These are phyloP conservation scores for Pseudogymnoascus sp. DNA, from an alignment of 2,329 filamentous ascomycete genomes.

Conservation along the genomic window DNA sequence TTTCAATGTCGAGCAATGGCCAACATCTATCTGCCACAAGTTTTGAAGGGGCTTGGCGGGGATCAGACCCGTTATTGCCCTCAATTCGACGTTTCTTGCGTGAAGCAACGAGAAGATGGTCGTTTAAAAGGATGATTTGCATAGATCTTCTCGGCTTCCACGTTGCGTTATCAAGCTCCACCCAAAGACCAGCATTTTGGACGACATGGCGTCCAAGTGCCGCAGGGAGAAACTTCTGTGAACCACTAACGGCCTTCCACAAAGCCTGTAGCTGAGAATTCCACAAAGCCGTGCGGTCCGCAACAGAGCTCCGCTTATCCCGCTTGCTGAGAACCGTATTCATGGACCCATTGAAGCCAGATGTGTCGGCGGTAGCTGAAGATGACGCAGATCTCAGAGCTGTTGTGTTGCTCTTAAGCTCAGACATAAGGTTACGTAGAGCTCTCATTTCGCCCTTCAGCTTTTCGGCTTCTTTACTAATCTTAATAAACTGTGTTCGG, in stretches of 20 bases:
- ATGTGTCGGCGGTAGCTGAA: constrained; percentile 42
- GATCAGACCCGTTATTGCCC: constrained; percentile 43
- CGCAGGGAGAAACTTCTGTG: constrained; percentile 92
- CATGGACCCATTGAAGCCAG: constrained; percentile 45
- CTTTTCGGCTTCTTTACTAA: constrained; percentile 98
- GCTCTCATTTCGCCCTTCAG: constrained; percentile 94
- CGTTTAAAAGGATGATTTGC: constrained; percentile 87
- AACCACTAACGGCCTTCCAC: constrained; percentile 96
- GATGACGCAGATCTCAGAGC: constrained; percentile 56
- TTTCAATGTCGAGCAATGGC: constrained; percentile 85
- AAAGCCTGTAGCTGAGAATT: constrained; percentile 69
- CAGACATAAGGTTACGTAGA: constrained; percentile 82
- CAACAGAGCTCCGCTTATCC: constrained; percentile 86
- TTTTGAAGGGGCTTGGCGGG: constrained; percentile 54
- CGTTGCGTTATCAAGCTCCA: constrained; percentile 93
- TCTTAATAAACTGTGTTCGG: constrained; percentile 96
- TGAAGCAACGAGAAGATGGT: constrained; percentile 85
- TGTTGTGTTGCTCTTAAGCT: constrained; percentile 73
- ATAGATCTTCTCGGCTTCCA: constrained; percentile 89
- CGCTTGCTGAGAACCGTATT: constrained; percentile 54
- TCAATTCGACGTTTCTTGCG: constrained; percentile 89
- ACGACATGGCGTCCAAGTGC: constrained; percentile 88
- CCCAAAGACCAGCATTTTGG: constrained; percentile 87
- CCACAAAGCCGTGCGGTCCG: constrained; percentile 60
- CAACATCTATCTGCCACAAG: constrained; percentile 92